These are phyloP conservation scores for Poterioochromonas sp. DNA, from an alignment of 352 stramenopile species.

Conservation along the genomic window DNA sequence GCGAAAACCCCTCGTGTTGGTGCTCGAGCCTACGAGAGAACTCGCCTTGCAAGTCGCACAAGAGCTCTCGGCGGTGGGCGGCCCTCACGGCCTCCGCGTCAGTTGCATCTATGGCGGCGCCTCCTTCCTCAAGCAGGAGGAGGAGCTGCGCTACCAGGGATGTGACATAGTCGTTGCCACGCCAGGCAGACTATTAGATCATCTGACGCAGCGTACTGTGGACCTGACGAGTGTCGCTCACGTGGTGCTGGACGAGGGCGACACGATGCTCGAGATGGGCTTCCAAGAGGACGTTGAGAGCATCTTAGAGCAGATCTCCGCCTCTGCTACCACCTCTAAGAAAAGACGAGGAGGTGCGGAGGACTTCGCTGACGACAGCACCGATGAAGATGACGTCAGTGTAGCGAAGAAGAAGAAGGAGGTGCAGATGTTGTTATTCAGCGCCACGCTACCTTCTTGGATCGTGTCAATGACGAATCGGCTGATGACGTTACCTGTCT, in stretches of 20 bases:
- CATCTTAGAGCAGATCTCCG: neutral
- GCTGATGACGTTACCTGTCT: neutral
- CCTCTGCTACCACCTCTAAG: neutral
- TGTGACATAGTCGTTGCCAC: conserved; percentile 84
- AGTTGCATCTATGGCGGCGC: conserved; percentile 73
- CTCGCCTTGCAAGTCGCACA: conserved; percentile 77
- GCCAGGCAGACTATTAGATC: conserved; percentile 78
- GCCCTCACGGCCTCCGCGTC: neutral
- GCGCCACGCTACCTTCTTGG: neutral
- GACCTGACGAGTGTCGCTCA: conserved; percentile 68
- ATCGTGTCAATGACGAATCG: neutral
- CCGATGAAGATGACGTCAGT: neutral
- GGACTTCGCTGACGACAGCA: neutral
- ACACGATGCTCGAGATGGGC: conserved; percentile 89
- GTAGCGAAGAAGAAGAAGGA: conserved; percentile 16
- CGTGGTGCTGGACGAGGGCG: conserved; percentile 83
- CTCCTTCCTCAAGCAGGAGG: conserved; percentile 71
- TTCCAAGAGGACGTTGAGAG: conserved; percentile 86
- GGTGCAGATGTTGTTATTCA: neutral
- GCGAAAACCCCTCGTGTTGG: conserved; percentile 66
- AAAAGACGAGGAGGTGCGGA: neutral
- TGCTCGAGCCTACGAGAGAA: conserved; percentile 83
- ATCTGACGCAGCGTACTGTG: conserved; percentile 72
- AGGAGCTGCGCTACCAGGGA: conserved; percentile 62
- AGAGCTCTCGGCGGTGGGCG: conserved; percentile 33